Evolutionary conservation across 768 basidiomycete species (phyloP).

Genomic region (Suillus placidus): DNA sequence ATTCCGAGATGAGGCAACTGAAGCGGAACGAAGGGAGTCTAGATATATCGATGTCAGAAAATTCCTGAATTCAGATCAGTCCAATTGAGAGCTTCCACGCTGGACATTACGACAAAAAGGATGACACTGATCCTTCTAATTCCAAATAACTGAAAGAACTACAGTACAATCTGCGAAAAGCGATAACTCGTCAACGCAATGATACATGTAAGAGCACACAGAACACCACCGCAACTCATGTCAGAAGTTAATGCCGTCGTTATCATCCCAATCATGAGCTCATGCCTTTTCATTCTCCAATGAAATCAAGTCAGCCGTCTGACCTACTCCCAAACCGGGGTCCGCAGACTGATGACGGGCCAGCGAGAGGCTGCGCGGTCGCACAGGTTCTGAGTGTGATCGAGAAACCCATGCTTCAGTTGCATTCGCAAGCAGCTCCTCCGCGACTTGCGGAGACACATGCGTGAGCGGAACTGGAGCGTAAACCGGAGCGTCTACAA

Average conservation of each 20-base stretch:
- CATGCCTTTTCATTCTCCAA: neutral
- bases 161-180: neutral
- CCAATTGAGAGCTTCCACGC: neutral
- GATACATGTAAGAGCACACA: neutral
- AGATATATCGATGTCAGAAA: neutral
- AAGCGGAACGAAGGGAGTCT: neutral
- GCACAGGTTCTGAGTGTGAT: neutral
- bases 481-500: slow-evolving; percentile 46
- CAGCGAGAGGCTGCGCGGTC: neutral
- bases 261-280: neutral
- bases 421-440: slow-evolving; percentile 52
- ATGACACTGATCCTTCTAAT: neutral
- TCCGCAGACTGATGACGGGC: neutral
- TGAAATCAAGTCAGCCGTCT: neutral
- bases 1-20: neutral
- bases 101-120: neutral
- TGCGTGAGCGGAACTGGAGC: slow-evolving; percentile 65
- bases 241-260: neutral
- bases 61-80: neutral
- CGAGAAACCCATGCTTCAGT: slow-evolving; percentile 66
- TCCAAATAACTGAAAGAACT: neutral
- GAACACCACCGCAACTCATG: neutral
- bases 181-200: neutral
- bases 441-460: slow-evolving; percentile 54
- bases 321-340: neutral